Evolutionary conservation across 257 asterid genomes (phyloP).

Genomic region (Nicotiana paniculata): DNA sequence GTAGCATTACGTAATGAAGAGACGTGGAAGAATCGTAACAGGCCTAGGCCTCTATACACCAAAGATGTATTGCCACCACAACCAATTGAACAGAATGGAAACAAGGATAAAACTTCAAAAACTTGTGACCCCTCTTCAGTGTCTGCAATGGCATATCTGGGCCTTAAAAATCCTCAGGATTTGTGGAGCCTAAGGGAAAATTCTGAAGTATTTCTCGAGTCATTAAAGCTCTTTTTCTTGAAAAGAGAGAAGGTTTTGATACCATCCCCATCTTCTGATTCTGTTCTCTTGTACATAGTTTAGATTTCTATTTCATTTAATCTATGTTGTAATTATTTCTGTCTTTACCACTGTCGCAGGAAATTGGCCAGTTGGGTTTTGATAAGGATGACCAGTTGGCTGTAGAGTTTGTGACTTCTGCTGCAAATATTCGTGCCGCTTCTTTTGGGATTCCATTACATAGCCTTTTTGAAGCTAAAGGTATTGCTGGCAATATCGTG

Average conservation of each 20-base stretch:
- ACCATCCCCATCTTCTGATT: slow-evolving; percentile 6
- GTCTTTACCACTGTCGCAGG: slow-evolving; percentile 38
- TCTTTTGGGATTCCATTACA: slow-evolving; percentile 94
- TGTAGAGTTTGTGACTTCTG: slow-evolving; percentile 95
- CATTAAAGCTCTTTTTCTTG: slow-evolving; percentile 60
- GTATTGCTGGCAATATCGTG: slow-evolving; percentile 95
- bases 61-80: slow-evolving; percentile 54
- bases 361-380: slow-evolving; percentile 81
- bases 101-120: slow-evolving; percentile 32
- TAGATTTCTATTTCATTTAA: neutral
- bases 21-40: slow-evolving; percentile 79
- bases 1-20: slow-evolving; percentile 86
- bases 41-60: slow-evolving; percentile 75
- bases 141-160: slow-evolving; percentile 81
- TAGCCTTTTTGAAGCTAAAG: slow-evolving; percentile 96
- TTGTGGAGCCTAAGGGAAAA: slow-evolving; percentile 87
- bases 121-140: slow-evolving; percentile 41
- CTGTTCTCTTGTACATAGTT: slow-evolving; percentile 4
- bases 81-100: slow-evolving; percentile 57
- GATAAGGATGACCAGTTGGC: slow-evolving; percentile 99
- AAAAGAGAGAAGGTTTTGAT: slow-evolving; percentile 66
- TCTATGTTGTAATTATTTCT: neutral
- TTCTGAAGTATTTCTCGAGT: slow-evolving; percentile 74
- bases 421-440: slow-evolving; percentile 97
- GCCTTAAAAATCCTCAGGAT: slow-evolving; percentile 91